A percentile compares a stretch with the other conserved stretches of the same genome.
Evolutionary conservation across 176 grass and related monocot genomes (phyloP).

Genomic region (Carex littledalei): DNA sequence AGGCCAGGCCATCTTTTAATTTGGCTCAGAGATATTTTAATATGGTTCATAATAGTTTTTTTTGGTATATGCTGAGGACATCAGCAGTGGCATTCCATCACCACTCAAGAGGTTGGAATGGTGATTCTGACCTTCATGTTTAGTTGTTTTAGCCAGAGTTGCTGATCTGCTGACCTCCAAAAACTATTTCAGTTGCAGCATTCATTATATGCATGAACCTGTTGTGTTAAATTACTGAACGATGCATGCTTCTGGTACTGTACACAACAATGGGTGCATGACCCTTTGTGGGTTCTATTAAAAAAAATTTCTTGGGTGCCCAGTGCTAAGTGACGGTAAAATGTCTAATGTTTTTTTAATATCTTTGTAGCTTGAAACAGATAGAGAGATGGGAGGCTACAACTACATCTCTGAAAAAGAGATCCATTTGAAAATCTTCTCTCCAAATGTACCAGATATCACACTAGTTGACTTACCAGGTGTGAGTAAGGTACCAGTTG

Average conservation of each 20-base stretch:
- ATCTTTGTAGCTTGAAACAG: constrained; percentile 59
- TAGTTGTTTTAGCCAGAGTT: not conserved
- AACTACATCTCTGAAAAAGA: constrained; percentile 84
- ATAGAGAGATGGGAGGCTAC: constrained; percentile 78
- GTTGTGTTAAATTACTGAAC: not conserved
- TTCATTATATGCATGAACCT: not conserved
- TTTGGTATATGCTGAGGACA: not conserved
- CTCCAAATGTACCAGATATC: constrained; percentile 86
- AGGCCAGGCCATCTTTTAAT: not conserved
- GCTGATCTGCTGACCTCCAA: not conserved
- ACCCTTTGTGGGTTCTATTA: not conserved
- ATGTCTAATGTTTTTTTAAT: not conserved
- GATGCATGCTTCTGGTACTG: not conserved
- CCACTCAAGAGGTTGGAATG: not conserved
- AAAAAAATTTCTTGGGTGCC: not conserved
- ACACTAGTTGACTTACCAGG: constrained; percentile 95
- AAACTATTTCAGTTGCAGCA: not conserved
- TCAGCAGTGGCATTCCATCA: not conserved
- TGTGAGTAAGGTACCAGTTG: constrained; percentile 85
- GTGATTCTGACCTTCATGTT: not conserved
- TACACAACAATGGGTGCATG: not conserved
- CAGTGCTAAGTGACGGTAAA: not conserved
- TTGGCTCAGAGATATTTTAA: not conserved
- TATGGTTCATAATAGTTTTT: not conserved
- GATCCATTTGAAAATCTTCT: constrained; percentile 88